Evolutionary conservation across 345 rosid genomes (phyloP).

Genomic region (Sapria himalayana): DNA sequence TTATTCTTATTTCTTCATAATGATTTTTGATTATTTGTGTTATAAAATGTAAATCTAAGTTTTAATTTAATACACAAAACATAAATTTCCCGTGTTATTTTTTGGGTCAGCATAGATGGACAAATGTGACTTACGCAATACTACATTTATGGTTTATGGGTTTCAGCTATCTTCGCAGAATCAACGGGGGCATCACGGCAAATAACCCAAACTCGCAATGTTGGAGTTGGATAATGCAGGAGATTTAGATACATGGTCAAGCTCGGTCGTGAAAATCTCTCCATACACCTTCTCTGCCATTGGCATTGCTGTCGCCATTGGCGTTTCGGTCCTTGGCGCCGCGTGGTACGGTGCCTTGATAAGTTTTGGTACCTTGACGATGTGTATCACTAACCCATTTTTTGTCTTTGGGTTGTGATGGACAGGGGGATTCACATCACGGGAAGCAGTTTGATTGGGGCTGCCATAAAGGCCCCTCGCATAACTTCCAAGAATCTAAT

Average conservation of each 20-base stretch:
- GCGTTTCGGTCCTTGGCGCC: constrained; percentile 98
- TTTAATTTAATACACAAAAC: too few relatives aligned
- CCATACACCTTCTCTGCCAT: constrained; percentile 90
- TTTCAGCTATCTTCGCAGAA: too few relatives aligned
- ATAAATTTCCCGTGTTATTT: too few relatives aligned
- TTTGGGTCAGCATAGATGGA: too few relatives aligned
- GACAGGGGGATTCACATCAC: constrained; percentile 89
- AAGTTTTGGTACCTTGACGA: too few relatives aligned
- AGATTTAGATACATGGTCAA: constrained; percentile 55
- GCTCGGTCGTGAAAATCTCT: constrained; percentile 57
- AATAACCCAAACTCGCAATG: too few relatives aligned
- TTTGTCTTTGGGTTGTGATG: background rate
- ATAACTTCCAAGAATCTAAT: constrained; percentile 94
- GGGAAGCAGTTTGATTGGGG: constrained; percentile 97
- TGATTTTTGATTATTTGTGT: too few relatives aligned
- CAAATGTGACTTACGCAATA: too few relatives aligned
- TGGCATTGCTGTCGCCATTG: constrained; percentile 89
- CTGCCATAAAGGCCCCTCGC: constrained; percentile 95
- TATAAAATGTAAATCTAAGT: too few relatives aligned
- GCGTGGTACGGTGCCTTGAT: constrained; percentile 43
- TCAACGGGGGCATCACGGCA: too few relatives aligned
- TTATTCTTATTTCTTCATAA: too few relatives aligned
- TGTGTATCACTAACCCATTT: background rate
- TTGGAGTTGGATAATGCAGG: constrained; percentile 17
- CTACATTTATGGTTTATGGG: too few relatives aligned